Evolutionary conservation across 768 basidiomycete species (phyloP), one percentile per base, ranked within the genome.

Genomic region (Boletus vinaceobasis): DNA sequence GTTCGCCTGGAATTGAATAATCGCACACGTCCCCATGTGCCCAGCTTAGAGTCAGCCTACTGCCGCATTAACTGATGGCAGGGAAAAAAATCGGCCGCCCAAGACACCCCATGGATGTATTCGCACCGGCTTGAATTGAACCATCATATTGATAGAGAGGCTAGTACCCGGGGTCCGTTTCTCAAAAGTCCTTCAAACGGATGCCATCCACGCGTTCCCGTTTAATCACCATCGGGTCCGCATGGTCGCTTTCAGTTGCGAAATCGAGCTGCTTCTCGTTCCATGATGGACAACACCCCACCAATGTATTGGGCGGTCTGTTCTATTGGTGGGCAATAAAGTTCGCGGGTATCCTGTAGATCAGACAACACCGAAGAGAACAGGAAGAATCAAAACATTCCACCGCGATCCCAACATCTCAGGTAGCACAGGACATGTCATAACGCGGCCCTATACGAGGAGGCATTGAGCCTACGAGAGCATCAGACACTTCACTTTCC

Each of bases 201-300:
- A 75, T 76, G 77, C 75, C 75, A 29, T 79, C 77, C 78, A 33
- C 33, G 33, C 77, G 74, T 76, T 57, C 52, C n/a, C 55, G 62
- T 68, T 53, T 50, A 57, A 43, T 48, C 50, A 36, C 23, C 46
- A 35, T 36, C 33, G 19, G 31, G 33, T 37, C 33, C 21, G 17
- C 45, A 43, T 23, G 44, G 49, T 58, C 32, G 35, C n/a, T 39
- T 32, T 49, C 36, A 37, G 32, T 31, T 50, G 37, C 29, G 38
- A 37, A 50, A 46, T 44, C 38, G 31, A 19, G 36, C 33, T 48
- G 39, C 27, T 52, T 46, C 50, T 52, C 21, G 43, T 45, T 40
- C 36, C 53, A 44, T 44, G 53, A n/a, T 3, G 23, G 31, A 26
- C 46, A 57, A 19, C 14, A n/a, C 47, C 17, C 29, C n/a, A 45